phyloP scores from a whole-genome alignment of 805 yeast genomes.

The Saccharomyces mikatae region DNA sequence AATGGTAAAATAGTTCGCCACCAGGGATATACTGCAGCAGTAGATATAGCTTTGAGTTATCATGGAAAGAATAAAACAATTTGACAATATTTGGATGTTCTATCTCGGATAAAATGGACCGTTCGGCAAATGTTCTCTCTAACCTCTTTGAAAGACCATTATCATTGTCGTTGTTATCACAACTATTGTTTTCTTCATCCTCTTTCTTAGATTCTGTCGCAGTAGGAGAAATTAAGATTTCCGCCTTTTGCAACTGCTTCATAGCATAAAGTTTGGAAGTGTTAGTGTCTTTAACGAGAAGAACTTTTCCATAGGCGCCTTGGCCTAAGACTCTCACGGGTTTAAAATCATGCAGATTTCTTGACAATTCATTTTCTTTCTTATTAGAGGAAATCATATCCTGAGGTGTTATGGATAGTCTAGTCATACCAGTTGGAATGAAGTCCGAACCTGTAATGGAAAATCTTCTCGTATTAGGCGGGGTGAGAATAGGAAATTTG shows the following conservation, averaged over 20 bases:
- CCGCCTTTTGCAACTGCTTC: constrained; percentile 77
- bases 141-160: constrained; percentile 37
- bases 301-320: constrained; percentile 85
- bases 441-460: constrained; percentile 6
- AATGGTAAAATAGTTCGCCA: constrained; percentile 60
- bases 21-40: constrained; percentile 80
- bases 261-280: constrained; percentile 72
- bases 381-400: not conserved
- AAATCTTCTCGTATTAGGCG: constrained; percentile 21
- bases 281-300: constrained; percentile 57
- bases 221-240: constrained; percentile 45
- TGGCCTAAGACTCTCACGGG: constrained; percentile 72
- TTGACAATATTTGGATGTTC: constrained; percentile 78
- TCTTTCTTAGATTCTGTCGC: constrained; percentile 13
- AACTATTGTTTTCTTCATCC: constrained; percentile 16
- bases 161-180: constrained; percentile 3
- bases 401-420: not conserved
- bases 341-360: constrained; percentile 49
- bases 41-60: constrained; percentile 62
- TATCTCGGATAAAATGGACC: constrained; percentile 60
- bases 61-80: constrained; percentile 78
- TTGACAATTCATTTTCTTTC: constrained; percentile 4
- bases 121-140: constrained; percentile 74
- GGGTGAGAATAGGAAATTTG: constrained; percentile 24
- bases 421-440: not conserved